These are phyloP conservation scores for Athelia sp. DNA, from an alignment of 1,284 basidiomycete species.

Conservation along the genomic window DNA sequence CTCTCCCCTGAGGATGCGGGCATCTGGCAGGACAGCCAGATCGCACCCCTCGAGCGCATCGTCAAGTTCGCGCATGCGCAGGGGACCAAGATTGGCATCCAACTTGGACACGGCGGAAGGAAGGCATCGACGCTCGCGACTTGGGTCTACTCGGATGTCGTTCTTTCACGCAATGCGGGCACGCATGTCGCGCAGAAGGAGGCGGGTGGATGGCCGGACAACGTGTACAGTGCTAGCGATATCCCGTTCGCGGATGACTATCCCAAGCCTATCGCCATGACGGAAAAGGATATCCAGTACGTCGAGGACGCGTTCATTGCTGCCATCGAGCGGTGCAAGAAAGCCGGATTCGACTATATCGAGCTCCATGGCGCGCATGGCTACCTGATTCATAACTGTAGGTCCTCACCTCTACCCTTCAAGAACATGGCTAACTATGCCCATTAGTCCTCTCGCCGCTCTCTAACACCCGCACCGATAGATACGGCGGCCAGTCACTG, in stretches of 20 bases:
- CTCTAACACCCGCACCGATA: slow-evolving; percentile 65
- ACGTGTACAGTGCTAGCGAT: slow-evolving; percentile 46
- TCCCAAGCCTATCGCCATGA: slow-evolving; percentile 48
- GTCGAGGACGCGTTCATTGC: slow-evolving; percentile 65
- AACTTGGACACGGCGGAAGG: slow-evolving; percentile 60
- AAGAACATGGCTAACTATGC: slow-evolving; percentile 52
- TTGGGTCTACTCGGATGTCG: slow-evolving; percentile 32
- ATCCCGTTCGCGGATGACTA: slow-evolving; percentile 46
- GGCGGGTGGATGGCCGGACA: slow-evolving; percentile 56
- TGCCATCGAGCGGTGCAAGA: slow-evolving; percentile 57
- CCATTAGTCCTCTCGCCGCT: slow-evolving; percentile 53
- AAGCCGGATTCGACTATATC: slow-evolving; percentile 59
- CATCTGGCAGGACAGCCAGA: slow-evolving; percentile 51
- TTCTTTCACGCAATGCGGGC: slow-evolving; percentile 16
- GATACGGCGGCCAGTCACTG: slow-evolving; percentile 71
- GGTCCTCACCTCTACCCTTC: no score
- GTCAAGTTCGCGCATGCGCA: slow-evolving; percentile 52
- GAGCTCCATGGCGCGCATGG: slow-evolving; percentile 1
- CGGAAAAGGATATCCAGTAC: slow-evolving; percentile 48
- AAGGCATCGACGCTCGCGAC: slow-evolving; percentile 50
- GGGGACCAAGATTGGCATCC: slow-evolving; percentile 46
- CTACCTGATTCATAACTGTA: slow-evolving; percentile 13
- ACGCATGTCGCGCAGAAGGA: slow-evolving; percentile 26
- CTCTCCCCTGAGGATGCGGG: slow-evolving; percentile 47
- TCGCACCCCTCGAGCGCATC: slow-evolving; percentile 48